Evolutionary conservation across 2,329 filamentous ascomycete species (phyloP).

Genomic region (Drechslerella coelobrocha): DNA sequence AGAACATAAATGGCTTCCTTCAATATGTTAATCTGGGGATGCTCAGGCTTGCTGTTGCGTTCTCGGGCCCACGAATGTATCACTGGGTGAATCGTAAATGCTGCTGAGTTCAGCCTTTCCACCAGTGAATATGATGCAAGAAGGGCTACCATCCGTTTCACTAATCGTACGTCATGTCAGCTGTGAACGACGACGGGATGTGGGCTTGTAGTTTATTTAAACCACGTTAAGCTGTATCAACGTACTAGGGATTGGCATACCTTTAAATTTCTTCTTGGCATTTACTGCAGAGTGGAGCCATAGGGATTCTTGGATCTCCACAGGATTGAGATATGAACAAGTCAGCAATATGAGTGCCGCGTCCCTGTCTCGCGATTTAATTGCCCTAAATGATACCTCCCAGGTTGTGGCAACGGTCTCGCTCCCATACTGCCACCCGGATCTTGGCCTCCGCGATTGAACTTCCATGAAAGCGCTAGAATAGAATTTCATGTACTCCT

Average conservation of each 20-base stretch:
- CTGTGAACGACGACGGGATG: conserved; percentile 8
- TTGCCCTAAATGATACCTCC: conserved; percentile 49
- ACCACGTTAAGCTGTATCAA: conserved; percentile 17
- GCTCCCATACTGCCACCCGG: conserved; percentile 19
- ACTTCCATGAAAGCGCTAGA: conserved; percentile 20
- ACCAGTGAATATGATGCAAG: conserved; percentile 47
- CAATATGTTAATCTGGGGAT: neutral
- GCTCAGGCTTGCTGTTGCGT: neutral
- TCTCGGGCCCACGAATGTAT: conserved; percentile 49
- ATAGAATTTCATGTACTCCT: conserved; percentile 42
- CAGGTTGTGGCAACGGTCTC: conserved; percentile 39
- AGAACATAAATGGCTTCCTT: neutral
- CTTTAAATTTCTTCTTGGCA: neutral
- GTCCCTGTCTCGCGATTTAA: conserved; percentile 24
- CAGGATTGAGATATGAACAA: conserved; percentile 51
- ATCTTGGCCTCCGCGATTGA: conserved; percentile 14
- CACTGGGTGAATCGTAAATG: conserved; percentile 46
- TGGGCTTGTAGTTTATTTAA: neutral
- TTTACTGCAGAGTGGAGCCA: conserved; percentile 17
- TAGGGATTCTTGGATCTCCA: conserved; percentile 45
- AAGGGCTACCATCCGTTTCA: conserved; percentile 12
- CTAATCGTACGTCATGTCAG: conserved; percentile 21
- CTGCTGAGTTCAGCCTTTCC: neutral
- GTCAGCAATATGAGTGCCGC: conserved; percentile 48
- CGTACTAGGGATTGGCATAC: conserved; percentile 8